Base-by-base conservation (phyloP, 2,329 filamentous ascomycete genomes). In the Aspergillus sp. region DNA sequence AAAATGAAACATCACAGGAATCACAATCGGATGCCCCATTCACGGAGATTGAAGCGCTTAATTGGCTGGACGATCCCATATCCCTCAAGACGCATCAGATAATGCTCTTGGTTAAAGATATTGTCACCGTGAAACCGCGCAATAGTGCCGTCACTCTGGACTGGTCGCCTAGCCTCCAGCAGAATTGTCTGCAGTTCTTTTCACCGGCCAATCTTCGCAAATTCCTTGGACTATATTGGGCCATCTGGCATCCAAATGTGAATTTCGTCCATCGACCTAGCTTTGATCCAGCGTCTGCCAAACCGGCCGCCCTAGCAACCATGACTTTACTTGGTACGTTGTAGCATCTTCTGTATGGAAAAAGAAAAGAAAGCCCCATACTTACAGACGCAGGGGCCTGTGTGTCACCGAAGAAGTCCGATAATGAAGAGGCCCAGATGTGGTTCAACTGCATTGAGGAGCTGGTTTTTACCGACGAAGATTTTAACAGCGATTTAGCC, bases 371-470 rank as follows among this genome's bases (percentile, higher is more conserved):
- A n/a, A n/a, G n/a, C n/a, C 19, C 19, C 2, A 19, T 8, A 27
- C 7, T 27, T 26, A 39, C 19, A 8, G 7, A 27, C 19, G 1
- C 41, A 52, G 51, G 53, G 7, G 55, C 56, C 2, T 57, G 54
- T 34, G 50, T 68, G 9, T 69, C 65, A 1, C 63, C 65, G 0
- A 55, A 64, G 28, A 46, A 47, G 27, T 42, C 48, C 9, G 64
- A 68, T 46, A 58, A 54, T 35, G 55, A 60, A 33, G 57, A 64
- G n/a, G 64, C 63, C 1, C 58, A 51, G 19, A 51, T 57, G 32
- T 69, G 65, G 66, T 62, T 66, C 49, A 64, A 68, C 49, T 64
- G 60, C 35, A 65, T 68, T 4, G 67, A 70, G 44, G 66, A 64
- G 48, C 62, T 68, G 50, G 62, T 63, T 4, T 70, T 69, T 42